These are phyloP conservation scores for Pseudogymnoascus sp. DNA, from an alignment of 2,329 filamentous ascomycete genomes.

Conservation along the genomic window DNA sequence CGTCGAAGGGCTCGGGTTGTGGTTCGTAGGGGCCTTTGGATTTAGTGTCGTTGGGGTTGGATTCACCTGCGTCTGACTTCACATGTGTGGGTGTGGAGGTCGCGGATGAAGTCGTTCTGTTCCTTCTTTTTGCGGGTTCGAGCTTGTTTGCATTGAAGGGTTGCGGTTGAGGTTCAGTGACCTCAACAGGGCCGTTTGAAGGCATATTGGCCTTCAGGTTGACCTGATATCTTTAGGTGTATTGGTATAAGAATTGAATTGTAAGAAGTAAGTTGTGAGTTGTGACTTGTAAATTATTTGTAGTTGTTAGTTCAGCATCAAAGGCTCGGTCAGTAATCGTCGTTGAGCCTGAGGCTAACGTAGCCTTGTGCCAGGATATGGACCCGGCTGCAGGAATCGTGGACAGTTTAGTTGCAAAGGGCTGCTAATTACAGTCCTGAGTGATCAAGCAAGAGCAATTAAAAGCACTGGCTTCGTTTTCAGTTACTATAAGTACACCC, in stretches of 20 bases:
- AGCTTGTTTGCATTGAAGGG: slow-evolving; percentile 35
- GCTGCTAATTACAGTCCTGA: not conserved
- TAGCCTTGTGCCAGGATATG: not conserved
- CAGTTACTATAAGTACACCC: not conserved
- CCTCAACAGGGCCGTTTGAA: slow-evolving; percentile 26
- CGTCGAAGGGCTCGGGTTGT: slow-evolving; percentile 34
- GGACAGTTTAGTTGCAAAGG: not conserved
- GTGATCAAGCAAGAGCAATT: not conserved
- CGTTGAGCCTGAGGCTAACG: not conserved
- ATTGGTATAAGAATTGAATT: not conserved
- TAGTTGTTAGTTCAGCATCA: not conserved
- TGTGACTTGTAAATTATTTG: not conserved
- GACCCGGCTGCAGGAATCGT: not conserved
- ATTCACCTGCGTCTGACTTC: not conserved
- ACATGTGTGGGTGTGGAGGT: slow-evolving; percentile 21
- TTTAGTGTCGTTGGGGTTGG: slow-evolving; percentile 11
- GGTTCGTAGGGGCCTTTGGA: slow-evolving; percentile 22
- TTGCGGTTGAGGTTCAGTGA: slow-evolving; percentile 26
- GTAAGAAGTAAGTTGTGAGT: not conserved
- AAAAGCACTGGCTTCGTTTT: not conserved
- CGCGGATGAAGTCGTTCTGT: slow-evolving; percentile 10
- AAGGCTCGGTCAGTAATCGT: not conserved
- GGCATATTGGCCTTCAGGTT: slow-evolving; percentile 25
- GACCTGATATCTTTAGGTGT: not conserved
- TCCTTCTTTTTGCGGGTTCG: slow-evolving; percentile 31